phyloP scores from a whole-genome alignment of 2,329 filamentous ascomycete species.

The Bipolaris zeicola region DNA sequence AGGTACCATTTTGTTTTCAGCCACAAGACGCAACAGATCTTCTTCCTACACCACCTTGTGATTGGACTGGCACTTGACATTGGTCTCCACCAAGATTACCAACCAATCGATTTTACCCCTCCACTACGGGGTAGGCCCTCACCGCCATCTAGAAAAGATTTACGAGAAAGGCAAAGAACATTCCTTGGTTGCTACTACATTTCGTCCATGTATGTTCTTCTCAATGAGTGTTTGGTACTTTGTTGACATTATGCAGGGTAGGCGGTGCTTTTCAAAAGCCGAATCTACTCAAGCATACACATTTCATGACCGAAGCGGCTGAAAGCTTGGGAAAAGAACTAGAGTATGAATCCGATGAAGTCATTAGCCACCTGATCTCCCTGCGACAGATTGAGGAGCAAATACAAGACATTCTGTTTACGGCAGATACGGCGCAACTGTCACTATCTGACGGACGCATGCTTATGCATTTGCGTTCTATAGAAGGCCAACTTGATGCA shows the following conservation, averaged over 20 bases:
- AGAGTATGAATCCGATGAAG: conserved; percentile 37
- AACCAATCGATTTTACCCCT: conserved; percentile 20
- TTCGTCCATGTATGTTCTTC: conserved; percentile 33
- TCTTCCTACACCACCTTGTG: conserved; percentile 40
- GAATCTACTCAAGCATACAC: conserved; percentile 37
- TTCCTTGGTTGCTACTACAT: conserved; percentile 45
- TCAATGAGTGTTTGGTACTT: background rate
- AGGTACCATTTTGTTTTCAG: conserved; percentile 47
- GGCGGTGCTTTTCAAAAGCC: conserved; percentile 39
- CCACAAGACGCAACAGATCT: conserved; percentile 45
- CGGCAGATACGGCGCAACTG: conserved; percentile 24
- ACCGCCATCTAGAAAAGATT: conserved; percentile 20
- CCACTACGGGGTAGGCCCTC: conserved; percentile 18
- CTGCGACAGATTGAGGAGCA: conserved; percentile 43
- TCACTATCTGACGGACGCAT: conserved; percentile 37
- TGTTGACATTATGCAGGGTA: conserved; percentile 26
- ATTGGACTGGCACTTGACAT: conserved; percentile 42
- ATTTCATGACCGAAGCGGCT: conserved; percentile 38
- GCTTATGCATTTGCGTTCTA: conserved; percentile 36
- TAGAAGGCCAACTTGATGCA: conserved; percentile 34
- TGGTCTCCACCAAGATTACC: conserved; percentile 31
- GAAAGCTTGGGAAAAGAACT: conserved; percentile 20
- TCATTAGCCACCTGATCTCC: conserved; percentile 30
- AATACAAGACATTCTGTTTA: conserved; percentile 38
- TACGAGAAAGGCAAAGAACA: conserved; percentile 36